Percentiles rank a stretch among this genome's conserved stretches.
Conservation (phyloP, 352 stramenopile genomes). For the Elongisporangium undulatum region DNA sequence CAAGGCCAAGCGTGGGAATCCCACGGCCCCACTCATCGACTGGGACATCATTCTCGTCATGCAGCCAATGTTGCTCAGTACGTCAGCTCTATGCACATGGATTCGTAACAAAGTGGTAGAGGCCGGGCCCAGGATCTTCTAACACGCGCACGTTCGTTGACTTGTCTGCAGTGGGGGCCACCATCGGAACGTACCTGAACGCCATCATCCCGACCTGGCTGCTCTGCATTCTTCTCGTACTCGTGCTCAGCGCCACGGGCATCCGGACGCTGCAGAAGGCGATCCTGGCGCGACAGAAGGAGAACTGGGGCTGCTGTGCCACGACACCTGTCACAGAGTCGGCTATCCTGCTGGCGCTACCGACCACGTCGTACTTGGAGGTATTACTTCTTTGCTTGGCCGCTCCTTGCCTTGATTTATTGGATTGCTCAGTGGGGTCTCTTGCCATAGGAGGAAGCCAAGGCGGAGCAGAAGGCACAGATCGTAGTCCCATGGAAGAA, state of each 20-base stretch:
- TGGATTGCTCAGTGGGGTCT: not conserved
- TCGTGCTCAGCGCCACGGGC: slow-evolving; percentile 86
- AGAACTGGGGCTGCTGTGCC: slow-evolving; percentile 56
- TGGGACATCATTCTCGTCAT: slow-evolving; percentile 97
- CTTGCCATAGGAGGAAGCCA: not conserved
- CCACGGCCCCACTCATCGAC: slow-evolving; percentile 92
- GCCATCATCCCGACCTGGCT: slow-evolving; percentile 87
- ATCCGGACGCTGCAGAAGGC: slow-evolving; percentile 89
- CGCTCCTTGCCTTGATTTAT: not conserved
- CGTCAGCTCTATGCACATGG: slow-evolving; percentile 6
- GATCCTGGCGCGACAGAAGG: slow-evolving; percentile 80
- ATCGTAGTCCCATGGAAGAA: slow-evolving; percentile 65
- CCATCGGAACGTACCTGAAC: slow-evolving; percentile 90
- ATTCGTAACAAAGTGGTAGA: no score
- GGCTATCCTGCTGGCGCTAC: not conserved
- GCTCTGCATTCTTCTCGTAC: slow-evolving; percentile 86
- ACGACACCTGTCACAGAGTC: not conserved
- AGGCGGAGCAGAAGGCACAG: slow-evolving; percentile 18
- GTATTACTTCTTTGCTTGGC: not conserved
- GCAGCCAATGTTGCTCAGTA: slow-evolving; percentile 89
- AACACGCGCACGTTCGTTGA: not conserved
- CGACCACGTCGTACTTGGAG: slow-evolving; percentile 1
- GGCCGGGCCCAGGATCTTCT: not conserved
- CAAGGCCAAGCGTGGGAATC: slow-evolving; percentile 64
- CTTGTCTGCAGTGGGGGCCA: slow-evolving; percentile 42